Evolutionary conservation across 768 basidiomycete genomes (phyloP).

Genomic region (Naematelia encephala): DNA sequence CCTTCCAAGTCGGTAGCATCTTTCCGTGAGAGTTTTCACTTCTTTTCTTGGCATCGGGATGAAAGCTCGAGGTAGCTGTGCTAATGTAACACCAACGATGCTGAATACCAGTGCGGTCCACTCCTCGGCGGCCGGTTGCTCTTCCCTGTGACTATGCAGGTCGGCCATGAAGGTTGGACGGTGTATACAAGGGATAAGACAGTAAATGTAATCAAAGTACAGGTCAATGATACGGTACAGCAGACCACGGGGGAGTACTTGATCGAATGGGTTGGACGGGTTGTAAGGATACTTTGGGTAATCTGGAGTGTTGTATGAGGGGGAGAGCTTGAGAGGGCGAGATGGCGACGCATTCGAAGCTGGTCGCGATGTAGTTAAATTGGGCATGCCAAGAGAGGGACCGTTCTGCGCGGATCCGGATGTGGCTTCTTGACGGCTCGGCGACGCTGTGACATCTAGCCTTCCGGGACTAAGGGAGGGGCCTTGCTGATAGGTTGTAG

Average conservation of each 20-base stretch:
- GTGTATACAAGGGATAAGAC: slow-evolving; percentile 84
- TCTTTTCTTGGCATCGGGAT: slow-evolving; percentile 70
- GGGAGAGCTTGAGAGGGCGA: slow-evolving; percentile 1
- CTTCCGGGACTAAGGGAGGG: not conserved
- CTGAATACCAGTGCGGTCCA: slow-evolving; percentile 90
- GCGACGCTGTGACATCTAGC: not conserved
- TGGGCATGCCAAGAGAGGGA: not conserved
- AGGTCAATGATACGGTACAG: slow-evolving; percentile 77
- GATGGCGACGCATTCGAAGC: not conserved
- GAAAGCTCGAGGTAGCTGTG: slow-evolving; percentile 83
- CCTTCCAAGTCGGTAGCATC: slow-evolving; percentile 60
- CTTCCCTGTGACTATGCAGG: slow-evolving; percentile 71
- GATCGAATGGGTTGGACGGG: slow-evolving; percentile 72
- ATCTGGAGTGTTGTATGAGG: slow-evolving; percentile 56
- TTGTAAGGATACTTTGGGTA: slow-evolving; percentile 45
- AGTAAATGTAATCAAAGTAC: slow-evolving; percentile 92
- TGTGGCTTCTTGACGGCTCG: not conserved
- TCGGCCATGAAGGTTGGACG: slow-evolving; percentile 91
- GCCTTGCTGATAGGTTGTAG: not conserved
- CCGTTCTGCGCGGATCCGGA: not conserved
- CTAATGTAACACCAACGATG: slow-evolving; percentile 78
- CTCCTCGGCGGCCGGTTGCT: slow-evolving; percentile 67
- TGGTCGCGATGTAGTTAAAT: not conserved
- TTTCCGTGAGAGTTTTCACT: slow-evolving; percentile 77
- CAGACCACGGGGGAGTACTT: slow-evolving; percentile 75